Evolutionary conservation across 768 basidiomycete species (phyloP), one percentile per base, ranked within the genome.

Genomic region (Russula abietina): DNA sequence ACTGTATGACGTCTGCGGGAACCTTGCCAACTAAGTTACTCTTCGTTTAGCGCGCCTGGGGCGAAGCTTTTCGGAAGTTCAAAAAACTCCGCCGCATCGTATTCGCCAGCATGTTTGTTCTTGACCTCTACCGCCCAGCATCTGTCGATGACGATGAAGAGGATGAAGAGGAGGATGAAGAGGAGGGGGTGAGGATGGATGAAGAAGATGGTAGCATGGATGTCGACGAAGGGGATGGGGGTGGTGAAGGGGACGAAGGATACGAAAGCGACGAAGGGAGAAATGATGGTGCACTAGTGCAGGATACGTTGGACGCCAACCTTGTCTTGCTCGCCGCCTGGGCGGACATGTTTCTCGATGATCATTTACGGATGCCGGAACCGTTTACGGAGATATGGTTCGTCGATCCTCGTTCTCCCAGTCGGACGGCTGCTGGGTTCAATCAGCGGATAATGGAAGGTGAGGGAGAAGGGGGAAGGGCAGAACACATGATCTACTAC

Each of bases 301-400:
- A 58, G 26, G 36, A 14, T 36, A 36, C 36, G 36, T 52, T 59
- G 57, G 26, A 4, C 4, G 3, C 43, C 41, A 64, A 66, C 43
- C n/a, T 66, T 24, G 49, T 55, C 14, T n/a, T 33, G 28, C 36
- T 66, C 28, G 57, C 57, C 14, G 58, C 49, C 16, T 66, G 65
- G 65, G 54, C 65, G 33, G 65, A 66, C 36, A 59, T 16, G 62
- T 65, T 66, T 45, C 62, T 66, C 38, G 54, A 41, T 11, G 65
- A 65, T 3, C 58, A 66, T 41, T 55, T 66, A 41, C 53, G 65
- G 46, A 65, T 55, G 57, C 32, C 10, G 10, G 43, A 26, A 17
- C 62, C 65, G 16, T 66, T 66, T 24, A n/a, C 32, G 45, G 62
- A 65, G 54, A 52, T 66, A 46, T 66, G 62, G 65, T 65, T 66